These are phyloP conservation scores for Hypoxylon intermedium DNA, from an alignment of 495 filamentous ascomycete species.

Conservation along the genomic window DNA sequence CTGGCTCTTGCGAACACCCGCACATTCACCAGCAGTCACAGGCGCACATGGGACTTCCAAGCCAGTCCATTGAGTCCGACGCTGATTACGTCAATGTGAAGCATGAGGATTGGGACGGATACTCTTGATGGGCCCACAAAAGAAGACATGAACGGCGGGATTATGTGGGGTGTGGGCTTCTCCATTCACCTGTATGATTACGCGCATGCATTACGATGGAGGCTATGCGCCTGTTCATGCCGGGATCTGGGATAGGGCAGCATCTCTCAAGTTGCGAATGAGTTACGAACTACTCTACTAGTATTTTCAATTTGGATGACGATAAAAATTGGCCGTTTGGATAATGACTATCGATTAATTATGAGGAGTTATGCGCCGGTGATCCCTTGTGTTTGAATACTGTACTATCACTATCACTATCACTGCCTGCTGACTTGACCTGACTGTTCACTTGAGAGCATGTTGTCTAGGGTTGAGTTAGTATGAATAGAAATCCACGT, in stretches of 20 bases:
- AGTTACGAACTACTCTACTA: slow-evolving; percentile 1
- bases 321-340: background rate
- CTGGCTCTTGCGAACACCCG: slow-evolving; percentile 36
- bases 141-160: background rate
- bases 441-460: no score
- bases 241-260: background rate
- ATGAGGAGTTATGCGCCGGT: background rate
- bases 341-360: background rate
- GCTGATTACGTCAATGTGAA: slow-evolving; percentile 44
- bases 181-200: background rate
- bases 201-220: background rate
- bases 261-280: background rate
- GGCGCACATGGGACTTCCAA: slow-evolving; percentile 30
- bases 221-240: background rate
- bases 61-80: slow-evolving; percentile 40
- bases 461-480: no score
- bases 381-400: background rate
- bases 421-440: no score
- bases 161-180: background rate
- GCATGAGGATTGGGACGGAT: slow-evolving; percentile 46
- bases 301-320: background rate
- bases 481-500: no score
- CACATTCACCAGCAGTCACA: slow-evolving; percentile 41
- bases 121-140: slow-evolving; percentile 20
- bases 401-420: background rate